Conservation (phyloP, 805 yeast species). For the Wickerhamiella spandovensis region DNA sequence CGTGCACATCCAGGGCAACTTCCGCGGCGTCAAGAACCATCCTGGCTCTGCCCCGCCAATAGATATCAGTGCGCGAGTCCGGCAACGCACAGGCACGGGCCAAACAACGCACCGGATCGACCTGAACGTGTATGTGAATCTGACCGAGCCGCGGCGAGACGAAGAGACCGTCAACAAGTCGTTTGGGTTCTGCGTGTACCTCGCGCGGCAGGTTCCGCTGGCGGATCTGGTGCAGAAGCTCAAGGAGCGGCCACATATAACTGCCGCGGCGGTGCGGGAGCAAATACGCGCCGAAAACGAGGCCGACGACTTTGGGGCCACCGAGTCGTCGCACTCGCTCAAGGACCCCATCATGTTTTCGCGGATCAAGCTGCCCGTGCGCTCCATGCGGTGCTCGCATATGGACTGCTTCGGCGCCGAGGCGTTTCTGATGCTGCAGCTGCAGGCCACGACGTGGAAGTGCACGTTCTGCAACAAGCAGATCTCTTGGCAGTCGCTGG, state of each 20-base stretch:
- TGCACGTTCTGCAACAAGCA: slow-evolving; percentile 68
- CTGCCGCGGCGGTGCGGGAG: slow-evolving; percentile 35
- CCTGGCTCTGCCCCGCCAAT: slow-evolving; percentile 76
- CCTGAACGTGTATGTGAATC: slow-evolving; percentile 28
- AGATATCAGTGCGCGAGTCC: slow-evolving; percentile 46
- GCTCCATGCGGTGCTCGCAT: slow-evolving; percentile 62
- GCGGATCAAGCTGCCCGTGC: slow-evolving; percentile 57
- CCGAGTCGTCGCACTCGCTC: slow-evolving; percentile 51
- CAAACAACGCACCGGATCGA: slow-evolving; percentile 2
- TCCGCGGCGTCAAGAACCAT: slow-evolving; percentile 62
- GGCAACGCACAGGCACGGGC: slow-evolving; percentile 4
- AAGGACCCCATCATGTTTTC: slow-evolving; percentile 69
- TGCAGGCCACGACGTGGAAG: slow-evolving; percentile 68
- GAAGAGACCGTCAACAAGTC: slow-evolving; percentile 28
- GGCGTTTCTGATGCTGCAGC: slow-evolving; percentile 56
- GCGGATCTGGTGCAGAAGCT: slow-evolving; percentile 32
- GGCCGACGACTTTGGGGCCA: slow-evolving; percentile 61
- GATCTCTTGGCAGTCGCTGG: slow-evolving; percentile 43
- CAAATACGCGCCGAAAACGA: slow-evolving; percentile 38
- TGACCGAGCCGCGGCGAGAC: slow-evolving; percentile 49
- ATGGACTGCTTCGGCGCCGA: slow-evolving; percentile 79
- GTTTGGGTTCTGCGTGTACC: slow-evolving; percentile 37
- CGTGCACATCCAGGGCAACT: slow-evolving; percentile 35
- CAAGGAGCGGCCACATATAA: slow-evolving; percentile 37
- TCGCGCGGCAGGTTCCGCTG: slow-evolving; percentile 38